Conservation (phyloP, 163 green algal genomes). For the Scenedesmus sp. region DNA sequence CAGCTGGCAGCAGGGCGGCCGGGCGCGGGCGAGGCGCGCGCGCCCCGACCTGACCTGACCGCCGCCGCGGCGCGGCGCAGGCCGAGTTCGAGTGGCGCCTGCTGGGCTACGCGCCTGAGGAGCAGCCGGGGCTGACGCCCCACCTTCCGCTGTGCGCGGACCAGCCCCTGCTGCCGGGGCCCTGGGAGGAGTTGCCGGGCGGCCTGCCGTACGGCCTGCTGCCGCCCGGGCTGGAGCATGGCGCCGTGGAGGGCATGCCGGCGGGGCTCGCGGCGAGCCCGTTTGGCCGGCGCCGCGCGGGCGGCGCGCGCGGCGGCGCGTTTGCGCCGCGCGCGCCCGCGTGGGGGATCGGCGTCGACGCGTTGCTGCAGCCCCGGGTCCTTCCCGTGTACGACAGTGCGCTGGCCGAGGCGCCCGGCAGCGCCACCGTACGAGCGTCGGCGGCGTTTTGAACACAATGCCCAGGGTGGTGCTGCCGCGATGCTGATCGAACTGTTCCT, state of each 20-base stretch:
- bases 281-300: conserved; percentile 52
- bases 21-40: no score
- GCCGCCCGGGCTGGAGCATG: conserved; percentile 13
- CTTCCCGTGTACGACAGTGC: conserved; percentile 18
- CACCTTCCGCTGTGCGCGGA: conserved; percentile 64
- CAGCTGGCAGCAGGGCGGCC: no score
- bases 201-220: conserved; percentile 10
- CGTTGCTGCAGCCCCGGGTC: conserved; percentile 25
- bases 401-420: conserved; percentile 13
- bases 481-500: no score
- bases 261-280: conserved; percentile 52
- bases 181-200: conserved; percentile 36
- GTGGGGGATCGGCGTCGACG: conserved; percentile 15
- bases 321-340: neutral
- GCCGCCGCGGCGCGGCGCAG: conserved; percentile 42
- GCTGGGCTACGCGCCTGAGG: conserved; percentile 59
- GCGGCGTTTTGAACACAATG: no score
- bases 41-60: no score
- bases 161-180: conserved; percentile 58
- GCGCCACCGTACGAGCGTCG: conserved; percentile 9
- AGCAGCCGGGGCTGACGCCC: conserved; percentile 56
- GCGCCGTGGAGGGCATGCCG: conserved; percentile 36
- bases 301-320: conserved; percentile 45
- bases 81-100: conserved; percentile 60
- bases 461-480: no score